phyloP scores from a whole-genome alignment of 2,329 filamentous ascomycete species.

The Calonectria montana region DNA sequence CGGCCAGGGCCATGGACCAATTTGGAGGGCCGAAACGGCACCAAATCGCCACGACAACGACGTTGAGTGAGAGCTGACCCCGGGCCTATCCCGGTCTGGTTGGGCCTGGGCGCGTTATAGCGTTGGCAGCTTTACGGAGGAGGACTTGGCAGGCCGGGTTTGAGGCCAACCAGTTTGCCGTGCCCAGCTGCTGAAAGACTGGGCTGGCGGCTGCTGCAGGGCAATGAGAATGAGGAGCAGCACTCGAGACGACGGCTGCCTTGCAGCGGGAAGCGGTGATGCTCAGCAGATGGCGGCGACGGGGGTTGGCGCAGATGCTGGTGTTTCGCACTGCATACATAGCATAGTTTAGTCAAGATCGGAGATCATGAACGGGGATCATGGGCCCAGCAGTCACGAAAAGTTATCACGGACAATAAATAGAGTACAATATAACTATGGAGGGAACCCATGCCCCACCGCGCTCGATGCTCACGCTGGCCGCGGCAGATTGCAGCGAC shows the following conservation, averaged over 20 bases:
- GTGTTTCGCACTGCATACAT: neutral
- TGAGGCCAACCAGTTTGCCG: neutral
- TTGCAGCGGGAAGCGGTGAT: neutral
- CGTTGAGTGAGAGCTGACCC: conserved; percentile 16
- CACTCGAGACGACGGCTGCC: no score
- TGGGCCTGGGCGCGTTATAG: conserved; percentile 1
- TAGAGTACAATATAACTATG: neutral
- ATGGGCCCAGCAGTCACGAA: neutral
- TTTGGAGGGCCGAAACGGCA: conserved; percentile 33
- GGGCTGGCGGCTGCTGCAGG: neutral
- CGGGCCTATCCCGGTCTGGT: conserved; percentile 1
- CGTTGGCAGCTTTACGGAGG: neutral
- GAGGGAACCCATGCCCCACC: neutral
- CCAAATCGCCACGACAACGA: conserved; percentile 45
- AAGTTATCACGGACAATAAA: neutral
- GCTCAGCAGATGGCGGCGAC: neutral
- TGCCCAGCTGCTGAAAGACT: neutral
- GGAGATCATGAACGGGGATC: conserved; percentile 38
- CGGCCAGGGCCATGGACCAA: conserved; percentile 11
- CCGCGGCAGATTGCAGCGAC: neutral
- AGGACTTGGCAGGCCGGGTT: neutral
- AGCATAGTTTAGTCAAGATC: conserved; percentile 20
- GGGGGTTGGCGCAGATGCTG: neutral
- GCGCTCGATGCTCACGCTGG: neutral
- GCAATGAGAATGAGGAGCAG: neutral